Percentiles rank a stretch among this genome's conserved stretches.
Evolutionary conservation across 2,329 filamentous ascomycete genomes (phyloP).

Genomic region (Mycocentrospora acerina): DNA sequence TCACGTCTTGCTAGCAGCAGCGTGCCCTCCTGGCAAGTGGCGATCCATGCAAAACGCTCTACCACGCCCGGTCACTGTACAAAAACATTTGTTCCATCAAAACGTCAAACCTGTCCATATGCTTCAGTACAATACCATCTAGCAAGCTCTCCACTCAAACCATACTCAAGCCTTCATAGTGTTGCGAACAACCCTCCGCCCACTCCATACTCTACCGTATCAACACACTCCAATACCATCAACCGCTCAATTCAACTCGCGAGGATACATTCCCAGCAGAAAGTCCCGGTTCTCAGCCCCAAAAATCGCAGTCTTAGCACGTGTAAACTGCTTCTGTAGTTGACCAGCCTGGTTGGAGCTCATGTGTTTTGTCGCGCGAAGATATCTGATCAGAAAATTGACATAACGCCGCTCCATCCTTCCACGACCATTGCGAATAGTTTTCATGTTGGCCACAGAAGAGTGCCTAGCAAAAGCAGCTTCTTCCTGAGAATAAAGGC

Average conservation of each 20-base stretch:
- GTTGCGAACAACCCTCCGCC: no score
- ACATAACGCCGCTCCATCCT: constrained; percentile 18
- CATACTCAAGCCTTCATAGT: no score
- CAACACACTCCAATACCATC: no score
- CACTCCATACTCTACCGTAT: no score
- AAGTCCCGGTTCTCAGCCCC: constrained; percentile 6
- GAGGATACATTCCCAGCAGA: constrained; percentile 14
- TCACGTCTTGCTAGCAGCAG: no score
- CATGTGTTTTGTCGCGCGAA: constrained; percentile 15
- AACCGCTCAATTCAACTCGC: constrained; percentile 6
- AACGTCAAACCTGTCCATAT: no score
- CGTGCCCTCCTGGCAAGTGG: no score
- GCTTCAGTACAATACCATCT: no score
- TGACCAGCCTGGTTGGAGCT: constrained; percentile 3
- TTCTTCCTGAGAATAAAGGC: constrained; percentile 14
- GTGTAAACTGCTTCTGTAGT: constrained; percentile 14
- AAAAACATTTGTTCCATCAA: no score
- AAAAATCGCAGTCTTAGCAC: constrained; percentile 9
- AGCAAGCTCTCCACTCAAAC: no score
- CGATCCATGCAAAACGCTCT: no score
- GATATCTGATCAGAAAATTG: constrained; percentile 19
- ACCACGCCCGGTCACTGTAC: no score
- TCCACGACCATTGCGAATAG: constrained; percentile 8
- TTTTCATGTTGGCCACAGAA: background rate
- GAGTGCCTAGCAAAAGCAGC: background rate